phyloP scores from a whole-genome alignment of 345 rosid species.

The Gossypium thurberi region DNA sequence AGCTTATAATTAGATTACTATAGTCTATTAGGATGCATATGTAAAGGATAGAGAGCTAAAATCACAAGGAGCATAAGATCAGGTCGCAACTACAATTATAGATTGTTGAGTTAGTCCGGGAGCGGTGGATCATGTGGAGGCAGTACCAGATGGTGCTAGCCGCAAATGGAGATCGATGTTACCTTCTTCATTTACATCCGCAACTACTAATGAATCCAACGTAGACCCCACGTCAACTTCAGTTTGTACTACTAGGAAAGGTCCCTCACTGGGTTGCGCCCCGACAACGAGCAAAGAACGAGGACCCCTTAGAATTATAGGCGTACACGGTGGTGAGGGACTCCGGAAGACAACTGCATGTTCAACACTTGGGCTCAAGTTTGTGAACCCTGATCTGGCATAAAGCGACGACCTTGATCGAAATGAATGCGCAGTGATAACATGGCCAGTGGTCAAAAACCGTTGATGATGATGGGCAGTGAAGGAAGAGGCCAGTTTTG shows the following conservation, averaged over 20 bases:
- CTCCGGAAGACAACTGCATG: not conserved
- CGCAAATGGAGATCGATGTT: constrained; percentile 11
- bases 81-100: too few relatives aligned
- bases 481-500: not conserved
- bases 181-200: constrained; percentile 1
- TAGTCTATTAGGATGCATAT: too few relatives aligned
- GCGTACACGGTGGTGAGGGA: not conserved
- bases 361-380: not conserved
- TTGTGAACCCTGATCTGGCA: not conserved
- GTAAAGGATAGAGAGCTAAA: too few relatives aligned
- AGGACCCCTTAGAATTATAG: not conserved
- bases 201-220: not conserved
- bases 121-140: not conserved
- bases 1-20: too few relatives aligned
- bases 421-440: constrained; percentile 10
- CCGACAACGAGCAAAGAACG: not conserved
- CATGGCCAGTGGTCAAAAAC: not conserved
- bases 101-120: not conserved
- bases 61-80: too few relatives aligned
- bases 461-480: not conserved
- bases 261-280: not conserved
- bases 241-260: not conserved
- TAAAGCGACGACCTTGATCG: not conserved
- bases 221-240: not conserved
- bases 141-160: constrained; percentile 7